These are phyloP conservation scores for Lojkania enalia DNA, from an alignment of 2,329 filamentous ascomycete species.

Conservation along the genomic window DNA sequence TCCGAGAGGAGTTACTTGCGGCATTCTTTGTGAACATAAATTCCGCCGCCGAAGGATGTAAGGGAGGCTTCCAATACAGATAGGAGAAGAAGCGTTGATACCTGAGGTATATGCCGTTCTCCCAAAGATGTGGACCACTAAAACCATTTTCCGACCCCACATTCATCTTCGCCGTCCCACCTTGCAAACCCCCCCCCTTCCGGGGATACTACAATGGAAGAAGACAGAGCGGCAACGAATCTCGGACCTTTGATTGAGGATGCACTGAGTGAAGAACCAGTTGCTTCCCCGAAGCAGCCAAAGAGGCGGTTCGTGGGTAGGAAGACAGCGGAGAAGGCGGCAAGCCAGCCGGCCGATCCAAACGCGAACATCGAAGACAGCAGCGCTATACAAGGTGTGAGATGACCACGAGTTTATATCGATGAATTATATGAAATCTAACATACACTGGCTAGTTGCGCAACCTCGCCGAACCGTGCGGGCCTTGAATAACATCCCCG, in stretches of 20 bases:
- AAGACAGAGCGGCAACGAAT: conserved; percentile 71
- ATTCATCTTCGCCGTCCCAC: too few relatives aligned
- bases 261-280: conserved; percentile 58
- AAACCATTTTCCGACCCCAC: too few relatives aligned
- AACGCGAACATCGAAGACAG: conserved; percentile 60
- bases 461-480: conserved; percentile 73
- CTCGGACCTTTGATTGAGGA: conserved; percentile 71
- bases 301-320: conserved; percentile 92
- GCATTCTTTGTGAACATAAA: too few relatives aligned
- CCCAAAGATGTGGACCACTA: too few relatives aligned
- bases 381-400: conserved; percentile 69
- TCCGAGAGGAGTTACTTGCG: too few relatives aligned
- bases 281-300: conserved; percentile 65
- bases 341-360: conserved; percentile 47
- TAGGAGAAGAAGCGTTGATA: too few relatives aligned
- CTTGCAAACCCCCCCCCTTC: too few relatives aligned
- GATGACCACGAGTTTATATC: conserved; percentile 14
- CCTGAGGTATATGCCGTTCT: too few relatives aligned
- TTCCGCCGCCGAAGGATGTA: too few relatives aligned
- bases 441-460: conserved; percentile 58
- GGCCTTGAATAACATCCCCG: conserved; percentile 87
- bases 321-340: conserved; percentile 66
- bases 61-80: too few relatives aligned
- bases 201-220: conserved; percentile 79
- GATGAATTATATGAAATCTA: conserved; percentile 2